Percentiles rank a stretch among this genome's conserved stretches.
These are phyloP conservation scores for Lumnitzera littorea DNA, from an alignment of 345 rosid genomes.

Conservation along the genomic window DNA sequence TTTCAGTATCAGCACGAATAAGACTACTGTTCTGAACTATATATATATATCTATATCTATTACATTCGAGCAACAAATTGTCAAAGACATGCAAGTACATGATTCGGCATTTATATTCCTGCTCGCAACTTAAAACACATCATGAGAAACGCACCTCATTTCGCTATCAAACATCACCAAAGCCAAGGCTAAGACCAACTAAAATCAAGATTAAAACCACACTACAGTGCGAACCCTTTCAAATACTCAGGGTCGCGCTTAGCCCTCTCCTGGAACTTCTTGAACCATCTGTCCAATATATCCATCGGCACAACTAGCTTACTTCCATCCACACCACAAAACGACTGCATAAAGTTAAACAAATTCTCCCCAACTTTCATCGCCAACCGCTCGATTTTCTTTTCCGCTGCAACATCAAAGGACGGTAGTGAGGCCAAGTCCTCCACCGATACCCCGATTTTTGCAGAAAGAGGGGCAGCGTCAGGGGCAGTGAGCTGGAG, in stretches of 20 bases:
- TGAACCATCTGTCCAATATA: conserved; percentile 93
- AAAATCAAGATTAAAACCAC: too few species aligned
- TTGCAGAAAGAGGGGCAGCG: conserved; percentile 53
- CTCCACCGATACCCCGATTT: conserved; percentile 85
- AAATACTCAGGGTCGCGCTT: conserved; percentile 83
- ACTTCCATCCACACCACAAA: conserved; percentile 84
- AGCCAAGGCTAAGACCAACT: too few species aligned
- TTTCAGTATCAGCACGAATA: too few species aligned
- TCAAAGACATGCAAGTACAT: too few species aligned
- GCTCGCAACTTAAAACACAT: too few species aligned
- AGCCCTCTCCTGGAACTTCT: conserved; percentile 87
- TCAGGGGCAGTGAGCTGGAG: conserved; percentile 61
- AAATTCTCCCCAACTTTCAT: conserved; percentile 94
- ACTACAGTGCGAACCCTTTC: conserved; percentile 64
- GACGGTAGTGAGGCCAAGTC: conserved; percentile 60
- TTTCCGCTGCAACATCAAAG: conserved; percentile 66
- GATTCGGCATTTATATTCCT: too few species aligned
- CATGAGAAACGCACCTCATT: too few species aligned
- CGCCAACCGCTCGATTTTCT: conserved; percentile 71
- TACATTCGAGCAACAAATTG: too few species aligned
- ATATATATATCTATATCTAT: too few species aligned
- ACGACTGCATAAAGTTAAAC: conserved; percentile 96
- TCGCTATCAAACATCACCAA: too few species aligned
- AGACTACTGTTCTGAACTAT: too few species aligned
- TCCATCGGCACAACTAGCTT: conserved; percentile 90